Evolutionary conservation across 2,329 filamentous ascomycete species (phyloP), one percentile per base, ranked within the genome.

Genomic region (Trematosphaeria pertusa): DNA sequence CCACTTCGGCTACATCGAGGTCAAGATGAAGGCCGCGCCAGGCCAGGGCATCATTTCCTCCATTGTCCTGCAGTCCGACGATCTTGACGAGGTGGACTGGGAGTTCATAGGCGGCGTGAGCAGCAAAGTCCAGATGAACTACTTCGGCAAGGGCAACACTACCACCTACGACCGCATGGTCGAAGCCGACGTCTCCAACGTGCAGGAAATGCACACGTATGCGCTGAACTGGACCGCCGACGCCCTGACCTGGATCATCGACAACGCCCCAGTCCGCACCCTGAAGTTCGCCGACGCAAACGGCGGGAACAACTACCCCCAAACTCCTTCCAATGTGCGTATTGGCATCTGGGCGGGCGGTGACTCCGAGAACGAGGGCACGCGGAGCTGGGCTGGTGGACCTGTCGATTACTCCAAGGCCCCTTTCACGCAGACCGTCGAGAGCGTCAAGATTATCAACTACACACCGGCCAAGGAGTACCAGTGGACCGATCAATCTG

Each of bases 81-180:
- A 91, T 60, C 80, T 93, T 11, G 91, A 96, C 68, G 90, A 96
- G 73, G 86, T 96, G 31, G 91, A 96, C 66, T 93, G 89, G 76
- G 89, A 94, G 67, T 88, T 89, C 64, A 80, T 91, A 48, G 89
- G 89, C 35, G 80, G 80, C 46, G 86, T 89, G 64, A 72, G 75
- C 44, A 82, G 78, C 12, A 73, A 79, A 24, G 87, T 83, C 7
- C 80, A 88, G 59, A 87, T 83, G 58, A 92, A 93, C 76, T 93
- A 87, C 74, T 89, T 88, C 73, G 83, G 85, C 75, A 88, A 89
- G 78, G 88, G 87, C 37, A 77, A 89, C 72, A 85, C 82, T 43
- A 81, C 81, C n/a, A 81, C 81, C 47, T 91, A 85, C 72, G 85
- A 91, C 74, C 86, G 87, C 52, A 87, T 83, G 65, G 78, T 78